Evolutionary conservation across 108 stramenopile genomes (phyloP), one percentile per base, ranked within the genome.

Genomic region (Phaeodactylum tricornutum): DNA sequence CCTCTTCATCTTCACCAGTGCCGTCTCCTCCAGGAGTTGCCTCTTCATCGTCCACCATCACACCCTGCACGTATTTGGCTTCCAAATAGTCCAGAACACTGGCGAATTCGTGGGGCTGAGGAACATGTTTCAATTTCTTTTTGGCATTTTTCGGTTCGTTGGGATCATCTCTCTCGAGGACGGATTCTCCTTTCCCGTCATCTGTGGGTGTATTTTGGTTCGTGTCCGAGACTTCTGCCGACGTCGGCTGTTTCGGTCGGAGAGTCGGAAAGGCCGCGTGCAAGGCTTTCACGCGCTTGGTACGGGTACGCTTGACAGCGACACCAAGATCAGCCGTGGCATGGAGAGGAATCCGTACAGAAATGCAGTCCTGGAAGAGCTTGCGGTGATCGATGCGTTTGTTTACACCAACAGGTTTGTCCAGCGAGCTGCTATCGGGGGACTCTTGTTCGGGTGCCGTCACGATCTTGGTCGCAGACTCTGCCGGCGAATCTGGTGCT

Each of bases 21-120:
- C 52, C 34, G 31, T 54, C 60, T 33, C 55, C 59, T 26, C 49
- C 32, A 37, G 28, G 17, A 35, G 26, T 41, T 7, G 37, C 64
- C 7, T 38, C 53, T 12, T 57, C 71, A 43, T 66, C 61, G 0
- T 64, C 66, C 42, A 86, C 53, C 77, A 76, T 74, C 11, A 91
- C 81, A 20, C 88, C 88, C 29, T 76, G 61, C 0, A 76, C 84
- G 43, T 91, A 91, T 47, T 91, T 91, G 25, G 88, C 88, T 46
- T 91, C 88, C 6, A 91, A 44, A 46, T 91, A 91, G 71, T 91
- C 88, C 3, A 86, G 20, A 2, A 86, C 59, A 2, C 73, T 72
- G 14, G 73, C 74, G 47, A 72, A 86, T 28, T 84, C 71, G 15
- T 68, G 61, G 14, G 52, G 64, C 4, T 62, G 54, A 12, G 74